Evolutionary conservation across 495 filamentous ascomycete genomes (phyloP).

Genomic region (Gamarada debralockiae): DNA sequence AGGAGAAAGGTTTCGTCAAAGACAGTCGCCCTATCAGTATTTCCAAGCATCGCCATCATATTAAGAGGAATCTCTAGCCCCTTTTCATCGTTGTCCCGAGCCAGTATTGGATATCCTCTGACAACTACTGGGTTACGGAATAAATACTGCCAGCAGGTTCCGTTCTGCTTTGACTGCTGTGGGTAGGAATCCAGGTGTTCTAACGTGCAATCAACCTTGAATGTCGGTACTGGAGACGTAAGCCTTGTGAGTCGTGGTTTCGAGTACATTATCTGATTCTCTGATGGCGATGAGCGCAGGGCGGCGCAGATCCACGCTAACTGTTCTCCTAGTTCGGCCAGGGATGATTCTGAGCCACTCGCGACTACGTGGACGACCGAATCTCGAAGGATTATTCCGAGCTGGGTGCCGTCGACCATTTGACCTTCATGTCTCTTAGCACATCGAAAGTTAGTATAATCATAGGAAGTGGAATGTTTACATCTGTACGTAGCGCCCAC

Average conservation of each 20-base stretch:
- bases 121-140: constrained; percentile 34
- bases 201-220: background rate
- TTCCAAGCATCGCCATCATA: constrained; percentile 3
- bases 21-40: background rate
- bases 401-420: constrained; percentile 3
- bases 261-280: background rate
- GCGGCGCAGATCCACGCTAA: constrained; percentile 16
- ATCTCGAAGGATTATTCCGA: constrained; percentile 12
- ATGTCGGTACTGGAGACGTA: background rate
- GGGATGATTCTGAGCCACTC: constrained; percentile 2
- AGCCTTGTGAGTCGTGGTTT: background rate
- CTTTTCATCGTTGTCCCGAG: constrained; percentile 1
- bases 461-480: background rate
- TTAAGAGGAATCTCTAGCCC: constrained; percentile 25
- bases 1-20: constrained; percentile 18
- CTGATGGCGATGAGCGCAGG: constrained; percentile 9
- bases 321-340: constrained; percentile 16
- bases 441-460: too few species aligned
- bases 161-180: constrained; percentile 7
- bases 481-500: background rate
- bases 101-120: constrained; percentile 29
- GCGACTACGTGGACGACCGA: background rate
- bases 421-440: too few species aligned
- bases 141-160: constrained; percentile 34
- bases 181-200: background rate